phyloP scores from a whole-genome alignment of 1,284 basidiomycete species.

The Naganishia albida region DNA sequence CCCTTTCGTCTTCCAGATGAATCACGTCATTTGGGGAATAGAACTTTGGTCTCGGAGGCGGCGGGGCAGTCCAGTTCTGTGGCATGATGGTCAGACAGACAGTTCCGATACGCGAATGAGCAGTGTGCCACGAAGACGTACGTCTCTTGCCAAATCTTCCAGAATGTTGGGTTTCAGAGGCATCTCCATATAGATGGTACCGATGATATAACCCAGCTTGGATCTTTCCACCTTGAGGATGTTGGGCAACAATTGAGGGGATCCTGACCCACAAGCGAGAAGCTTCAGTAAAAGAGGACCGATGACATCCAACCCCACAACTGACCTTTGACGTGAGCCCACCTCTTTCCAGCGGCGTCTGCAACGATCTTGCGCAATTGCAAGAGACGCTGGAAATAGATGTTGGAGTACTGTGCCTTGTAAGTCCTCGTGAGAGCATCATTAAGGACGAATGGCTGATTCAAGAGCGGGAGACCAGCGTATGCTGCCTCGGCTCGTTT shows the following conservation, averaged over 20 bases:
- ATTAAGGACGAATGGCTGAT: conserved; percentile 51
- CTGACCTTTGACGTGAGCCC: conserved; percentile 67
- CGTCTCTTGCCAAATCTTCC: conserved; percentile 89
- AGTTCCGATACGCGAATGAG: neutral
- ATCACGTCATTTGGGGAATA: conserved; percentile 75
- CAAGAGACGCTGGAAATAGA: conserved; percentile 79
- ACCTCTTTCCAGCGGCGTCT: conserved; percentile 64
- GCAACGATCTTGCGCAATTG: conserved; percentile 66
- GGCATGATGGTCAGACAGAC: neutral
- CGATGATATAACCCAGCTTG: conserved; percentile 83
- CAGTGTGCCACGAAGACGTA: conserved; percentile 54
- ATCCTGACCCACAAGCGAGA: conserved; percentile 56
- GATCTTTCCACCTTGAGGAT: conserved; percentile 87
- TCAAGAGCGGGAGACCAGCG: conserved; percentile 44
- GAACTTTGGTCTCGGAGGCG: conserved; percentile 71
- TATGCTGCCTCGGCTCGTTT: conserved; percentile 23
- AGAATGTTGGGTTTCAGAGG: conserved; percentile 95
- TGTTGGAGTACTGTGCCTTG: conserved; percentile 88
- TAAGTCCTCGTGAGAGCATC: conserved; percentile 47
- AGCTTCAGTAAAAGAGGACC: neutral
- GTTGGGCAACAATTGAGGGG: conserved; percentile 72
- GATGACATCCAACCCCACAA: conserved; percentile 14
- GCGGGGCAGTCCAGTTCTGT: conserved; percentile 85
- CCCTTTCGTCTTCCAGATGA: conserved; percentile 94
- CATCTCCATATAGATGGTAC: conserved; percentile 98